Evolutionary conservation across 2,329 filamentous ascomycete species (phyloP), one percentile per base, ranked within the genome.

Genomic region (Rachicladosporium sp.): DNA sequence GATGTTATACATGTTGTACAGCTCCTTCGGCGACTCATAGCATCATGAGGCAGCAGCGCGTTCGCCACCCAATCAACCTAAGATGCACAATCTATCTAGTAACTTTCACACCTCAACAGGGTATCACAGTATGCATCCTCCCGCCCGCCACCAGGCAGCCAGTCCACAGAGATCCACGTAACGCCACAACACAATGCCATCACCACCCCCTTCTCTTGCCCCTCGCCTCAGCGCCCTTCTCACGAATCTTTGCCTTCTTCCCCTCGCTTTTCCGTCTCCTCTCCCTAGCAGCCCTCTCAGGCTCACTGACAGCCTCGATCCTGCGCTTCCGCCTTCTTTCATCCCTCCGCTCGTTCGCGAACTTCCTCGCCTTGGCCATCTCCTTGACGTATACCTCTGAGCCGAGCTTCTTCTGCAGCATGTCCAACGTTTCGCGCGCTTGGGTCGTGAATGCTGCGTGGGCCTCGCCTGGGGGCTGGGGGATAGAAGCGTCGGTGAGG

Each of bases 251-350:
- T 51, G 81, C 80, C 65, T 80, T 87, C 69, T 91, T 91, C 67
- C 80, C 78, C 57, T 91, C 85, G 46, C 82, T 73, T 68, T 81
- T 87, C 67, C 80, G 83, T 58, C 74, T 78, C 76, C 95, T 95
- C 51, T 82, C 78, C 54, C 73, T 69, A 21, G 79, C 84, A 51
- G 78, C 78, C 56, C 72, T 80, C 64, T 91, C 89, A 1, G 91
- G 91, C 54, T 82, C 76, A 36, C 74, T 74, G 15, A 98, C 78
- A 8, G 84, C 84, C 57, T 93, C 88, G 47, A 96, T 84, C 63
- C 85, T 84, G 53, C 91, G 75, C 74, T 98, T 98, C 47, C 72
- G 76, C 39, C 81, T 76, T 47, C 93, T 69, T 53, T 78, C 75
- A 56, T 85, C 76, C 49, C 91, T 71, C 53, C 80, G 76, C 47